phyloP scores from a whole-genome alignment of 108 stramenopile genomes.

The Cylindrotheca closterium region DNA sequence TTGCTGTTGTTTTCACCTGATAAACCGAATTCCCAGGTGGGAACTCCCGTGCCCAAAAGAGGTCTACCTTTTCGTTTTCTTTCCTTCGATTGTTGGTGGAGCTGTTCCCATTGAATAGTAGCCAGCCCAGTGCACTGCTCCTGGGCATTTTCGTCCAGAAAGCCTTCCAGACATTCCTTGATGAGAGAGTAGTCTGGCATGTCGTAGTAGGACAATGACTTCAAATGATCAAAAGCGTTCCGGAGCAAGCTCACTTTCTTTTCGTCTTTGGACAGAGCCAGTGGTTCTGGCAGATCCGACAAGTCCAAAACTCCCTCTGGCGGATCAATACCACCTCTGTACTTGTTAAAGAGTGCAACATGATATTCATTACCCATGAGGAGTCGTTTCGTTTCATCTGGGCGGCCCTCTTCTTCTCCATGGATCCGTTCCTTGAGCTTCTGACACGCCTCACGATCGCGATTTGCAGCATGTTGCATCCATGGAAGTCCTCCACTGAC shows the following conservation, averaged over 20 bases:
- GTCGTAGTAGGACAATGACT: conserved; percentile 57
- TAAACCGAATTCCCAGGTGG: conserved; percentile 42
- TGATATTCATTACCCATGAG: conserved; percentile 81
- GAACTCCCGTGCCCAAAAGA: conserved; percentile 2
- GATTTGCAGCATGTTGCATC: conserved; percentile 79
- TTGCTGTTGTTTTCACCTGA: too few species aligned
- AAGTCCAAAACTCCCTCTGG: conserved; percentile 23
- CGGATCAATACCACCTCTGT: conserved; percentile 25
- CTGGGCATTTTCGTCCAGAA: conserved; percentile 32
- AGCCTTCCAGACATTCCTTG: conserved; percentile 59
- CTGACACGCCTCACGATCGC: conserved; percentile 69
- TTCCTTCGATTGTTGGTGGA: background rate
- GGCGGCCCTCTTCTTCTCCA: conserved; percentile 47
- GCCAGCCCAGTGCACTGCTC: background rate
- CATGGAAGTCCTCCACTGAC: conserved; percentile 83
- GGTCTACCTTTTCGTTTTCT: conserved; percentile 22
- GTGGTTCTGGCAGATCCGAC: conserved; percentile 49
- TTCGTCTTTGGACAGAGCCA: conserved; percentile 55
- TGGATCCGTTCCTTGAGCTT: conserved; percentile 74
- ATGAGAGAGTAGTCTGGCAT: conserved; percentile 77
- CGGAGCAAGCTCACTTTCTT: conserved; percentile 54
- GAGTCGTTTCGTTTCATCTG: conserved; percentile 54
- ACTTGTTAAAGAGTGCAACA: conserved; percentile 35
- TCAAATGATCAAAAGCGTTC: conserved; percentile 72
- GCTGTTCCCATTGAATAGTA: conserved; percentile 26